phyloP scores from a whole-genome alignment of 176 grass and related monocot species.

The Zea mays region Zm-B73-REFERENCE-NAM-5.0 NC_050098.1:230189001-230189500 shows the following conservation, averaged over 20 bases:
- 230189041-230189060: conserved; percentile 99
- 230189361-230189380: not conserved
- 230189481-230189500: conserved; percentile 19
- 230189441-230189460: not conserved
- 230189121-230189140: conserved; percentile 95
- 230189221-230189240: too few species aligned
- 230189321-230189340: too few species aligned
- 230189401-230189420: not conserved
- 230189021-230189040: conserved; percentile 84
- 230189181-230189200: too few species aligned
- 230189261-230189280: too few species aligned
- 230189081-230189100: conserved; percentile 90
- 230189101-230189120: conserved; percentile 99
- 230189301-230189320: too few species aligned
- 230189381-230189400: not conserved
- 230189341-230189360: too few species aligned
- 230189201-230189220: too few species aligned
- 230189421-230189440: not conserved
- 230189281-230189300: too few species aligned
- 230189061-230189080: conserved; percentile 82
- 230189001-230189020: conserved; percentile 97
- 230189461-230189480: not conserved
- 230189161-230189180: conserved; percentile 53
- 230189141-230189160: conserved; percentile 94
- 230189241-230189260: too few species aligned